A percentile compares a stretch with the other conserved stretches of the same genome.
Conservation (phyloP, 345 rosid species). For the Euphorbia lathyris region DNA sequence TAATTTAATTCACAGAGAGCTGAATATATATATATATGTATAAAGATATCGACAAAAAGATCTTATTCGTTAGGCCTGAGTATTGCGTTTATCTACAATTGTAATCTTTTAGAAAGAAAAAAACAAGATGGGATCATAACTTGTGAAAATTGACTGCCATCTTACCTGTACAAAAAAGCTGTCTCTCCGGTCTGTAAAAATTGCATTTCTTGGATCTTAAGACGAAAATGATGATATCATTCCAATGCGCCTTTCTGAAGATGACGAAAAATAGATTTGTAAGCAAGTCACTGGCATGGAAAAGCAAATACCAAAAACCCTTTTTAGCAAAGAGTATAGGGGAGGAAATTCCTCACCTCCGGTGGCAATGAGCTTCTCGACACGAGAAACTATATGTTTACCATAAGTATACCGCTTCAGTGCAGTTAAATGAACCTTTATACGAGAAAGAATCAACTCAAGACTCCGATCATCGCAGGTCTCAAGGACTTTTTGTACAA, state of each 20-base stretch:
- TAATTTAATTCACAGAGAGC: background rate
- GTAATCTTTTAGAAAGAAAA: conserved; percentile 7
- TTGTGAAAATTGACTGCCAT: conserved; percentile 26
- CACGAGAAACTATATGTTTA: conserved; percentile 94
- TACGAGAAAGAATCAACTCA: conserved; percentile 78
- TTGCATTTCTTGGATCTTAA: conserved; percentile 13
- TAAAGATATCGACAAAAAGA: conserved; percentile 17
- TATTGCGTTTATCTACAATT: conserved; percentile 29
- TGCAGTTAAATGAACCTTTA: conserved; percentile 78
- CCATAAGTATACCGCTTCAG: conserved; percentile 93
- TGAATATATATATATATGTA: conserved; percentile 12
- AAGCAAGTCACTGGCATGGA: background rate
- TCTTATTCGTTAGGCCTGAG: conserved; percentile 31
- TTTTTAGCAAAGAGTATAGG: background rate
- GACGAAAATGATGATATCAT: conserved; percentile 46
- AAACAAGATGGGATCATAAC: conserved; percentile 4
- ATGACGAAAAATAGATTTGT: conserved; percentile 4
- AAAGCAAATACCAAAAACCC: background rate
- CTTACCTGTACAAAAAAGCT: conserved; percentile 35
- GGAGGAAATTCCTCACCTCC: conserved; percentile 83
- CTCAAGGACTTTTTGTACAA: conserved; percentile 92
- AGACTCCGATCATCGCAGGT: conserved; percentile 85
- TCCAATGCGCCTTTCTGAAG: conserved; percentile 85
- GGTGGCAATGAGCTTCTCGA: conserved; percentile 86
- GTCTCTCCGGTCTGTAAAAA: conserved; percentile 15